These are phyloP conservation scores for Phytopythium aichiense DNA, from an alignment of 352 stramenopile genomes.

Conservation along the genomic window DNA sequence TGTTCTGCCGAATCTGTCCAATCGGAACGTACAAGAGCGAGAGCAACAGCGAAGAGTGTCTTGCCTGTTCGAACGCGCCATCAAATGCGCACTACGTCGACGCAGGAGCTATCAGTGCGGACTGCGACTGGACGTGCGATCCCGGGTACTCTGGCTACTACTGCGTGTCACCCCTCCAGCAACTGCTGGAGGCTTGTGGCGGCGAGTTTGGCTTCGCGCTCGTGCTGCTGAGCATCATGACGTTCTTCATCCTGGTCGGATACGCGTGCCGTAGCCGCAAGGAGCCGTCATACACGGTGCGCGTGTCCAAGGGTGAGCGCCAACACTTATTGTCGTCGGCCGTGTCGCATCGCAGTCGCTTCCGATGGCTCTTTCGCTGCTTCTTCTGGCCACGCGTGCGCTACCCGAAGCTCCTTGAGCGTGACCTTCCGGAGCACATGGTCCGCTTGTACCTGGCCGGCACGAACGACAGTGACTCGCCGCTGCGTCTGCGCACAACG, in stretches of 20 bases:
- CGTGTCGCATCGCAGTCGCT: conserved; percentile 50
- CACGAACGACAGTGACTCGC: conserved; percentile 56
- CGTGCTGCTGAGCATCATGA: conserved; percentile 59
- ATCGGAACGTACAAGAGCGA: conserved; percentile 73
- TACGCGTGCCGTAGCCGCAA: conserved; percentile 71
- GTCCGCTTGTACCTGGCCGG: conserved; percentile 68
- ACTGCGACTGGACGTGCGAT: conserved; percentile 71
- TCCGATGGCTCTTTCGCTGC: conserved; percentile 51
- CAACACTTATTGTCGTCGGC: conserved; percentile 62
- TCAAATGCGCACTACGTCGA: conserved; percentile 66
- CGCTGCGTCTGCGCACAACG: conserved; percentile 52
- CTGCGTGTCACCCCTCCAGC: conserved; percentile 71
- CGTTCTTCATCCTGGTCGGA: conserved; percentile 68
- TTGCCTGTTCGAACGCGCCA: conserved; percentile 54
- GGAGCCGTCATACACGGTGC: conserved; percentile 50
- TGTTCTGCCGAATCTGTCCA: conserved; percentile 62
- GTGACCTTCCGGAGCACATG: conserved; percentile 81
- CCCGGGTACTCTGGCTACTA: conserved; percentile 70
- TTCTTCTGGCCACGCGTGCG: conserved; percentile 73
- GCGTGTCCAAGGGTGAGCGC: conserved; percentile 45
- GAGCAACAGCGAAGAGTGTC: conserved; percentile 74
- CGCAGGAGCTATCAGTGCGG: conserved; percentile 33
- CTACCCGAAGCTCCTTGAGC: conserved; percentile 77
- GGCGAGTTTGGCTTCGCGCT: conserved; percentile 70
- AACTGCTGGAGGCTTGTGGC: conserved; percentile 70